Conservation (phyloP, 495 filamentous ascomycete species). For the Talaromyces stipitatus region DNA sequence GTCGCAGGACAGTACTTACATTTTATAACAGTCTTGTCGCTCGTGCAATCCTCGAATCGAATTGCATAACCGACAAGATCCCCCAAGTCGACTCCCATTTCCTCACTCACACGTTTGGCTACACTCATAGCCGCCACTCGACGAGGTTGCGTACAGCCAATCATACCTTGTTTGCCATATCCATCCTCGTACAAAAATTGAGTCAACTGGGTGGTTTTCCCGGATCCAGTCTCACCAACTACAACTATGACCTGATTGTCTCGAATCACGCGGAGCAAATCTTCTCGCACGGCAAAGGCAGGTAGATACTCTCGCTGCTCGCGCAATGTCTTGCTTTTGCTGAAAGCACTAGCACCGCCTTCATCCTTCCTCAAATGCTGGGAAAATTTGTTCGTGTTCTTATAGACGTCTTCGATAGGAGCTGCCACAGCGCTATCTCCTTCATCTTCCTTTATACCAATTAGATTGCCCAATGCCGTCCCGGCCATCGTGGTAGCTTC, state of each 20-base stretch:
- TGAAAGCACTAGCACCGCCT: slow-evolving; percentile 80
- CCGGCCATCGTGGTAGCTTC: slow-evolving; percentile 91
- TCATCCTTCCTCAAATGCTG: slow-evolving; percentile 83
- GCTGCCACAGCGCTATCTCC: slow-evolving; percentile 77
- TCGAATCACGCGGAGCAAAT: slow-evolving; percentile 85
- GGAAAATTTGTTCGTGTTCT: slow-evolving; percentile 74
- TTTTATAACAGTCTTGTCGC: slow-evolving; percentile 89
- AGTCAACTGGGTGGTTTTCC: slow-evolving; percentile 93
- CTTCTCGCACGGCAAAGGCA: slow-evolving; percentile 94
- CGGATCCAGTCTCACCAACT: slow-evolving; percentile 92
- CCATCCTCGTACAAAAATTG: slow-evolving; percentile 95
- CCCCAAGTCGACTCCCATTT: slow-evolving; percentile 96
- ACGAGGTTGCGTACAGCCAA: slow-evolving; percentile 91
- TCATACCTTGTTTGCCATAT: slow-evolving; percentile 78
- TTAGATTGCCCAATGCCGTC: slow-evolving; percentile 85
- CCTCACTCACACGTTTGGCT: slow-evolving; percentile 94
- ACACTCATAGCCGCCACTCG: slow-evolving; percentile 98
- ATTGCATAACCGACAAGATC: slow-evolving; percentile 92
- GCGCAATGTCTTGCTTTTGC: slow-evolving; percentile 78
- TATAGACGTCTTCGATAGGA: slow-evolving; percentile 63
- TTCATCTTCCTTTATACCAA: slow-evolving; percentile 93
- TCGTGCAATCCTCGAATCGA: slow-evolving; percentile 97
- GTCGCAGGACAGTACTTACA: slow-evolving; percentile 38
- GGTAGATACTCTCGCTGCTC: slow-evolving; percentile 94
- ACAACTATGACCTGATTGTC: slow-evolving; percentile 98